Evolutionary conservation across 257 asterid genomes (phyloP).

Genomic region (Gentiana straminea): DNA sequence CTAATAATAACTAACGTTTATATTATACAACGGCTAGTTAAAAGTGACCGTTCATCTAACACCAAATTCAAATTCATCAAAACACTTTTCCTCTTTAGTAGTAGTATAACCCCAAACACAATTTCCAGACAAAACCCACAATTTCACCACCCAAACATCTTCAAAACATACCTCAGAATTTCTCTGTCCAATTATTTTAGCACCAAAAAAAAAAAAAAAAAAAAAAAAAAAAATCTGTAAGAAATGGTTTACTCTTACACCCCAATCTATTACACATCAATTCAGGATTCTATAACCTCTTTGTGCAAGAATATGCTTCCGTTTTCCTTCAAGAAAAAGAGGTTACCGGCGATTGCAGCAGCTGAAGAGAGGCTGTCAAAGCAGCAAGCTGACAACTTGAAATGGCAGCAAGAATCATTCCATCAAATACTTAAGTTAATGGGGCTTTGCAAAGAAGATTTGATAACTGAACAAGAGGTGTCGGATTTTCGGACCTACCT

Average conservation of each 20-base stretch:
- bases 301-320: slow-evolving; percentile 82
- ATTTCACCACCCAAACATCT: not conserved
- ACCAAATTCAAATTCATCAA: slow-evolving; percentile 9
- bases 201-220: not conserved
- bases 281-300: slow-evolving; percentile 80
- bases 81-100: slow-evolving; percentile 3
- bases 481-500: slow-evolving; percentile 66
- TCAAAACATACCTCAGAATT: not conserved
- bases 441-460: slow-evolving; percentile 79
- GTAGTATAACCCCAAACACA: slow-evolving; percentile 11
- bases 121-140: slow-evolving; percentile 4
- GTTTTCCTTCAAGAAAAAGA: slow-evolving; percentile 73
- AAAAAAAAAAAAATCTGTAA: not conserved
- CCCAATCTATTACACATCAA: slow-evolving; percentile 73
- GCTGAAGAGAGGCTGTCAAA: slow-evolving; percentile 77
- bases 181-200: not conserved
- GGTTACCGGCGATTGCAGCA: slow-evolving; percentile 75
- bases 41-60: slow-evolving; percentile 12
- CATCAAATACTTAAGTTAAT: slow-evolving; percentile 81
- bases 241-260: slow-evolving; percentile 68
- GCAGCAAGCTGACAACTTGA: slow-evolving; percentile 82
- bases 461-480: slow-evolving; percentile 65
- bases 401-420: slow-evolving; percentile 96
- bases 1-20: slow-evolving; percentile 1
- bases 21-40: slow-evolving; percentile 26